These are phyloP conservation scores for Thielaviopsis punctulata DNA, from an alignment of 2,329 filamentous ascomycete genomes.

Conservation along the genomic window DNA sequence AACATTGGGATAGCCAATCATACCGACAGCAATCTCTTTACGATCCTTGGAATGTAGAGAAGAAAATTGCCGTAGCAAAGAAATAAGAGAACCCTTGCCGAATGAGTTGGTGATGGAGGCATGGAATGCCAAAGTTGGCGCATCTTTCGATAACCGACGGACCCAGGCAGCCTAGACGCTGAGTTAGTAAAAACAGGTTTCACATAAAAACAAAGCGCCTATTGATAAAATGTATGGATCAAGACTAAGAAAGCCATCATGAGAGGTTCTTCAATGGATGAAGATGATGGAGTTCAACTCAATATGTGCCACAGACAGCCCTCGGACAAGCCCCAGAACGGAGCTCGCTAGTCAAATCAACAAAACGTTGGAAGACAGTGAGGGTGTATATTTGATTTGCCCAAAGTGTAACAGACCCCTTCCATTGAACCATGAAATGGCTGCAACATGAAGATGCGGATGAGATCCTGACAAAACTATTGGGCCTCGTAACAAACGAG, in stretches of 20 bases:
- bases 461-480: slow-evolving; percentile 69
- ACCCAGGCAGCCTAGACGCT: slow-evolving; percentile 72
- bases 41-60: slow-evolving; percentile 63
- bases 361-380: slow-evolving; percentile 20
- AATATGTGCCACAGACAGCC: slow-evolving; percentile 66
- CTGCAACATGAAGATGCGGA: slow-evolving; percentile 10
- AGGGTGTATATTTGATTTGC: slow-evolving; percentile 58
- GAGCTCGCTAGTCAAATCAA: slow-evolving; percentile 48
- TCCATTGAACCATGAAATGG: slow-evolving; percentile 47
- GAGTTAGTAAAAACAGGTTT: slow-evolving; percentile 13
- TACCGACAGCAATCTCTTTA: slow-evolving; percentile 86
- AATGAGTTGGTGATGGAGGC: slow-evolving; percentile 92
- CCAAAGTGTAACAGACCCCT: slow-evolving; percentile 98
- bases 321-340: slow-evolving; percentile 80
- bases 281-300: slow-evolving; percentile 86
- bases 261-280: slow-evolving; percentile 29
- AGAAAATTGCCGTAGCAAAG: slow-evolving; percentile 82
- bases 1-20: slow-evolving; percentile 66
- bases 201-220: neutral
- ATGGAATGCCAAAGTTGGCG: slow-evolving; percentile 88
- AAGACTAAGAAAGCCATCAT: slow-evolving; percentile 96
- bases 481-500: slow-evolving; percentile 29
- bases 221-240: slow-evolving; percentile 54
- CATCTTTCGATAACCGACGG: slow-evolving; percentile 68
- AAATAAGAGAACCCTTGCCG: slow-evolving; percentile 86